Evolutionary conservation across 2,329 filamentous ascomycete genomes (phyloP), one percentile per base, ranked within the genome.

Genomic region (Neopestalotiopsis rosae): DNA sequence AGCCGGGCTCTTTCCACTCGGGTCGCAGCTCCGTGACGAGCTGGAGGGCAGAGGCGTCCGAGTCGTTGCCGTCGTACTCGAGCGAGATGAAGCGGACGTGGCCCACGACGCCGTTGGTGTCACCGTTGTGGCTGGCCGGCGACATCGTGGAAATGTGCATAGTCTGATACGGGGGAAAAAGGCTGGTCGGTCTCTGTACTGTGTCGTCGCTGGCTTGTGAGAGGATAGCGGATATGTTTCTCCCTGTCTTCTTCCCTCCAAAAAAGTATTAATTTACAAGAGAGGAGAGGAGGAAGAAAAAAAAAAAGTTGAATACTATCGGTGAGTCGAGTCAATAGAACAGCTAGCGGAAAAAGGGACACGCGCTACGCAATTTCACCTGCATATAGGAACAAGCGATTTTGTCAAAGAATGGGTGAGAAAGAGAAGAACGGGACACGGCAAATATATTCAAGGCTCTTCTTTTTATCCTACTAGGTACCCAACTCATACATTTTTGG

Each of bases 11-110:
- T 73, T 90, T 87, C 96, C 96, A 99, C 75, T 97, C 90, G 12
- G 95, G 95, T 69, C 91, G 89, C 71, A 98, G 86, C 34, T 93
- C 88, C 74, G 94, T 85, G 76, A 98, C 91, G 72, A 99, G 89
- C 72, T 88, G 88, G 71, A 93, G 86, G 66, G 95, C 95, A 24
- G 95, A 97, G 69, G 89, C 86, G 72, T 95, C 89, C 38, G 93
- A 92, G 78, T 97, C 90, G 73, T 88, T 84, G 80, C 89, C 90
- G 80, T 93, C 91, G 86, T 97, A 98, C 74, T 87, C 88, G 71
- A 95, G 87, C 67, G 94, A 88, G 69, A 98, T 92, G 82, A 87
- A 87, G 74, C 83, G 88, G 69, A 91, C 83, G 71, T 85, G 80
- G 75, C 72, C 69, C 64, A 88, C 71, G 85, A 71, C 69, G 72